These are phyloP conservation scores for Xylariaceae sp. DNA, from an alignment of 2,329 filamentous ascomycete genomes.

Conservation along the genomic window DNA sequence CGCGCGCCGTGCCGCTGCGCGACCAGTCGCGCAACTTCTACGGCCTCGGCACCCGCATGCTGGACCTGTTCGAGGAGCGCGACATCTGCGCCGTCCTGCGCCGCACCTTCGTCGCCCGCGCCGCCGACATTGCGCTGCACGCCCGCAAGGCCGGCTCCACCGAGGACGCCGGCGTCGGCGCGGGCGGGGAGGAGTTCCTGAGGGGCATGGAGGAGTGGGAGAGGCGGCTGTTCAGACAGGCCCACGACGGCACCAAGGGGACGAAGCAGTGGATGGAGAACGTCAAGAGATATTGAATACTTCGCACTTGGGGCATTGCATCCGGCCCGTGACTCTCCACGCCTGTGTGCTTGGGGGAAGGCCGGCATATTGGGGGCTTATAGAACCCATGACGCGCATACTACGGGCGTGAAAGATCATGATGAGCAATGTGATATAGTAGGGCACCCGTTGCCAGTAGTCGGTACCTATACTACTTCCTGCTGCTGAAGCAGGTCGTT, in stretches of 20 bases:
- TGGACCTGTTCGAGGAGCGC: slow-evolving; percentile 81
- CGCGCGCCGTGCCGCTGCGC: slow-evolving; percentile 75
- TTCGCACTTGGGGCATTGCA: no score
- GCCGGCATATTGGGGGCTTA: no score
- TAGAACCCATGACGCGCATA: no score
- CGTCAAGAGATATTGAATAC: slow-evolving; percentile 39
- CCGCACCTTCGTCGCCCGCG: slow-evolving; percentile 73
- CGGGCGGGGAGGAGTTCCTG: slow-evolving; percentile 69
- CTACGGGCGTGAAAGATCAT: no score
- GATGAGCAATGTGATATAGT: no score
- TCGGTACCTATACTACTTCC: no score
- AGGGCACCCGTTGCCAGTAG: no score
- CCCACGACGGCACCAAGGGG: slow-evolving; percentile 65
- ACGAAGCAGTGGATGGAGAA: slow-evolving; percentile 64
- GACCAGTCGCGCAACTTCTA: slow-evolving; percentile 85
- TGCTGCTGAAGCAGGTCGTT: no score
- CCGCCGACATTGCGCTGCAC: slow-evolving; percentile 78
- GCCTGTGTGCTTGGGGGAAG: no score
- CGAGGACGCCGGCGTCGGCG: slow-evolving; percentile 44
- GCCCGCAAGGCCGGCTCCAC: slow-evolving; percentile 76
- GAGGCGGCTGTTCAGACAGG: slow-evolving; percentile 63
- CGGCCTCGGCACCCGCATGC: slow-evolving; percentile 71
- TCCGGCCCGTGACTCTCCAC: no score
- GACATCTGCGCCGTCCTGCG: slow-evolving; percentile 68
- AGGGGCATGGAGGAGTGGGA: slow-evolving; percentile 87